A percentile compares a stretch with the other conserved stretches of the same genome.
phyloP scores from a whole-genome alignment of 495 filamentous ascomycete genomes.

The Penicillium mononematosum region DNA sequence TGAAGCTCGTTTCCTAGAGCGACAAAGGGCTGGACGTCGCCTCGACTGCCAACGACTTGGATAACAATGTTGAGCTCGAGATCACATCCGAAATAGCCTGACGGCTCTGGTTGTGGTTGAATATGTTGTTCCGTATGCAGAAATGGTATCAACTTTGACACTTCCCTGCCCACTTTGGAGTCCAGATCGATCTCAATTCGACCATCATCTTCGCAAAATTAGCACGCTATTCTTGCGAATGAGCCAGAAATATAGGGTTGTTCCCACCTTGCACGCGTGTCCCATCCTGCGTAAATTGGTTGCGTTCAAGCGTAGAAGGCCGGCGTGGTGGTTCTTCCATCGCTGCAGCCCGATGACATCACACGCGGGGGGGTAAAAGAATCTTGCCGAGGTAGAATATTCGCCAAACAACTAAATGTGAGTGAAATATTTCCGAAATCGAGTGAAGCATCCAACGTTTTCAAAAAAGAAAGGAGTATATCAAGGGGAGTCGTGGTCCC shows the following conservation, averaged over 20 bases:
- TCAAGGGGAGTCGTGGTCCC: background rate
- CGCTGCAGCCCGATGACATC: constrained; percentile 4
- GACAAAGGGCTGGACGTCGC: constrained; percentile 52
- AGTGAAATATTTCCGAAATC: background rate
- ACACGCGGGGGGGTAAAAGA: background rate
- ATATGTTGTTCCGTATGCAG: background rate
- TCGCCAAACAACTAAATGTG: background rate
- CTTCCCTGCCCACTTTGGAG: constrained; percentile 9
- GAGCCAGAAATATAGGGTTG: background rate
- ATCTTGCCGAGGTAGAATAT: background rate
- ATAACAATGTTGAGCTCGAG: constrained; percentile 47
- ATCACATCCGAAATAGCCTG: background rate
- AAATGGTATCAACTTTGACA: constrained; percentile 11
- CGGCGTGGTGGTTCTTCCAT: constrained; percentile 3
- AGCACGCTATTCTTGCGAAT: background rate
- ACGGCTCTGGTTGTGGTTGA: background rate
- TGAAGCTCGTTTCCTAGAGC: constrained; percentile 49
- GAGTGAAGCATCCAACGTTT: background rate
- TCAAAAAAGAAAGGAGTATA: background rate
- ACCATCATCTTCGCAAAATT: constrained; percentile 10
- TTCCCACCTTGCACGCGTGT: constrained; percentile 1
- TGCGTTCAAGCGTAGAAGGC: constrained; percentile 6
- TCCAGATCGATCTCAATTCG: constrained; percentile 17
- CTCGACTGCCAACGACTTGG: constrained; percentile 51
- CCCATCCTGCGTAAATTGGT: constrained; percentile 5